Evolutionary conservation across 495 filamentous ascomycete genomes (phyloP).

Genomic region (Talaromyces thailandensis): DNA sequence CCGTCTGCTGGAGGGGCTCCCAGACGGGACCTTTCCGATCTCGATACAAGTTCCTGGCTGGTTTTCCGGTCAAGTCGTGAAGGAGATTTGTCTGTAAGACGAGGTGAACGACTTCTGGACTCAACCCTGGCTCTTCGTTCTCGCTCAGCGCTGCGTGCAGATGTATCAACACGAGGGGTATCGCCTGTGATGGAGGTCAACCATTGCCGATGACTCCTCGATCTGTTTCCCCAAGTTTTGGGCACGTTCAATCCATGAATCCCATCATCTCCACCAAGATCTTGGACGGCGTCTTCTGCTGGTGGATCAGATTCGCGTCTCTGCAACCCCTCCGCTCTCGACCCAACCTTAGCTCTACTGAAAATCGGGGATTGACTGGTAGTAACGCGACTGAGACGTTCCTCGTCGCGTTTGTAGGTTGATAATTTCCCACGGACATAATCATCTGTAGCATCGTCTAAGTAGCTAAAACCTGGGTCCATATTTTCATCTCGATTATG

Average conservation of each 20-base stretch:
- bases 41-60: neutral
- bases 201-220: constrained; percentile 44
- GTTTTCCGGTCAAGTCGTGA: constrained; percentile 10
- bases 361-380: constrained; percentile 36
- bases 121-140: constrained; percentile 10
- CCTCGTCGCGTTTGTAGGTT: constrained; percentile 35
- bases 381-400: constrained; percentile 34
- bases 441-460: constrained; percentile 22
- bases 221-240: constrained; percentile 49
- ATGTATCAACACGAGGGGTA: constrained; percentile 16
- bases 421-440: constrained; percentile 22
- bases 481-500: constrained; percentile 7
- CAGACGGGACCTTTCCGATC: constrained; percentile 7
- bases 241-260: constrained; percentile 46
- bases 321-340: constrained; percentile 39
- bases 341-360: constrained; percentile 33
- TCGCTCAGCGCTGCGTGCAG: neutral
- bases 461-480: constrained; percentile 18
- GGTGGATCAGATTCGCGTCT: constrained; percentile 24
- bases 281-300: constrained; percentile 16
- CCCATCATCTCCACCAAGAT: constrained; percentile 24
- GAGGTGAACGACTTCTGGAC: constrained; percentile 10
- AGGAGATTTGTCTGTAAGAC: constrained; percentile 13
- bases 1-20: constrained; percentile 13
- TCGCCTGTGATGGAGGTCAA: constrained; percentile 29